phyloP scores from a whole-genome alignment of 2,329 filamentous ascomycete genomes.

The Talaromyces sp. region DNA sequence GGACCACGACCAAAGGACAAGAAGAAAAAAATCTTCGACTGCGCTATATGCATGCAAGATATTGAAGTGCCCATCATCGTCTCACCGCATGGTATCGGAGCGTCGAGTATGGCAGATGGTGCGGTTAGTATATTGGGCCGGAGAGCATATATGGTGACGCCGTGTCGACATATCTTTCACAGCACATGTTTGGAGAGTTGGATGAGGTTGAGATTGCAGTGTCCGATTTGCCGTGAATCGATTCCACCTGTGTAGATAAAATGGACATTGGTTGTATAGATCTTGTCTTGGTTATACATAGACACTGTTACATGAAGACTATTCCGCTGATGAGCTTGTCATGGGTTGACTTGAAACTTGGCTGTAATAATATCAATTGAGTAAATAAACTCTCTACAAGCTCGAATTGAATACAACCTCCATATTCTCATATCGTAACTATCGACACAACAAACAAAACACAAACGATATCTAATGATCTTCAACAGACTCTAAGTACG shows the following conservation, averaged over 20 bases:
- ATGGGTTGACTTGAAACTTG: not conserved
- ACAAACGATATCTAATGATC: conserved; percentile 38
- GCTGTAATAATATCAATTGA: not conserved
- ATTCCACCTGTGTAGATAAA: conserved; percentile 69
- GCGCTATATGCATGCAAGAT: conserved; percentile 89
- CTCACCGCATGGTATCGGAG: conserved; percentile 49
- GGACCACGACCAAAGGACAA: conserved; percentile 39
- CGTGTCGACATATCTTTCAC: conserved; percentile 94
- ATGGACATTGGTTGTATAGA: not conserved
- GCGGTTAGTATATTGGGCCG: conserved; percentile 68
- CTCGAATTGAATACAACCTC: not conserved
- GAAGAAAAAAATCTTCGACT: conserved; percentile 70
- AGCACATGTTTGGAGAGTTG: conserved; percentile 87
- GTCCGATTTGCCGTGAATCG: conserved; percentile 89
- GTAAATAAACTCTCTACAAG: not conserved
- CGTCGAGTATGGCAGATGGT: conserved; percentile 41
- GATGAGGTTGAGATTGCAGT: conserved; percentile 91
- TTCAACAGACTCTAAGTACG: conserved; percentile 71
- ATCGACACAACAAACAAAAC: conserved; percentile 3
- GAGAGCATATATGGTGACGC: conserved; percentile 92
- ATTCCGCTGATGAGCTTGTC: not conserved
- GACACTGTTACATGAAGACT: not conserved
- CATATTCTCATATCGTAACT: conserved; percentile 24
- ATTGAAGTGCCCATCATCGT: conserved; percentile 80
- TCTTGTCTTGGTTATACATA: not conserved